phyloP scores from a whole-genome alignment of 2,329 filamentous ascomycete species.

The Phyllosticta citrichinensis region DNA sequence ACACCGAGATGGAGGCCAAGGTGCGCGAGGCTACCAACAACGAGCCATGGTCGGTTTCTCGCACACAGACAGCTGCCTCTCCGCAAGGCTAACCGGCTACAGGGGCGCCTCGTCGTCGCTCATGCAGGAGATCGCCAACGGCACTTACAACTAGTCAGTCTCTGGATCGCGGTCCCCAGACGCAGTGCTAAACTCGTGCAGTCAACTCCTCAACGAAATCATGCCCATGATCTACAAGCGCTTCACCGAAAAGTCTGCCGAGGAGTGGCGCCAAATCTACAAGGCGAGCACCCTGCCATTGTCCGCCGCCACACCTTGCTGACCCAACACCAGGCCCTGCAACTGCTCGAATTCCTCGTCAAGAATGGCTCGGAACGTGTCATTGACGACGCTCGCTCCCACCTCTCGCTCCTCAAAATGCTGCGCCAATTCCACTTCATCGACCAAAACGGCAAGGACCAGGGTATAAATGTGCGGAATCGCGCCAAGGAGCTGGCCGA shows the following conservation, averaged over 20 bases:
- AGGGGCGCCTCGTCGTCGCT: constrained; percentile 63
- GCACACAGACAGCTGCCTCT: constrained; percentile 42
- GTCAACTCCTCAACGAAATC: constrained; percentile 94
- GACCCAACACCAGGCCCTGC: constrained; percentile 48
- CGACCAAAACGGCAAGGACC: constrained; percentile 91
- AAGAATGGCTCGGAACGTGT: constrained; percentile 98
- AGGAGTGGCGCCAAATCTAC: constrained; percentile 99
- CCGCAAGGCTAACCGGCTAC: constrained; percentile 13
- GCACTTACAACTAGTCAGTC: constrained; percentile 91
- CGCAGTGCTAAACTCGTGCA: constrained; percentile 29
- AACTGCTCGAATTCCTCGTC: constrained; percentile 91
- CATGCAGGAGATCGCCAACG: constrained; percentile 98
- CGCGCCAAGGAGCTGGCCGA: constrained; percentile 92
- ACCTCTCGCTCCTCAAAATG: constrained; percentile 95
- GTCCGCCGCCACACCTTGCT: constrained; percentile 6
- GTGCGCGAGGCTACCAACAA: constrained; percentile 95
- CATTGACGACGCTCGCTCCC: constrained; percentile 90
- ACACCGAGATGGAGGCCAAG: constrained; percentile 82
- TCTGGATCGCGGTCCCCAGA: neutral
- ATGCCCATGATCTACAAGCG: constrained; percentile 99
- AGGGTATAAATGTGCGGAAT: constrained; percentile 95
- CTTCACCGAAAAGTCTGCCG: constrained; percentile 95
- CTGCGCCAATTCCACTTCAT: constrained; percentile 97
- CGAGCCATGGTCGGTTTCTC: constrained; percentile 77
- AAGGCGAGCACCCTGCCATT: constrained; percentile 48